A percentile compares a stretch with the other conserved stretches of the same genome.
phyloP scores from a whole-genome alignment of 495 filamentous ascomycete genomes.

The Lophiostoma macrostomum region DNA sequence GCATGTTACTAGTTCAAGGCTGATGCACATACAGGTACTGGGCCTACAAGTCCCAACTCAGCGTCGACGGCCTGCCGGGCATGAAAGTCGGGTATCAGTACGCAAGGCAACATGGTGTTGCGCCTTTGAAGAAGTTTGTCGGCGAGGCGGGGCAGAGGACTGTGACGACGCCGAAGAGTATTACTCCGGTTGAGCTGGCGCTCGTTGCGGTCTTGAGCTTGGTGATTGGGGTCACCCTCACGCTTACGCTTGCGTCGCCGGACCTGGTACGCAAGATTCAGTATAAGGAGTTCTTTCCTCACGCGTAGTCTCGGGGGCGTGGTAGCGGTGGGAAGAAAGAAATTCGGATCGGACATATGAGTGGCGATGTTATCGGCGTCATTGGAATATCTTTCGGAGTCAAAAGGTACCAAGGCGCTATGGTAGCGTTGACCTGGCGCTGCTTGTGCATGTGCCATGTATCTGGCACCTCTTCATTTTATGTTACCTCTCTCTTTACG shows the following conservation, averaged over 20 bases:
- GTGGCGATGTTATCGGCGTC: no score
- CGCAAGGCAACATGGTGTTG: constrained; percentile 44
- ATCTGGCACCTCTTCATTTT: no score
- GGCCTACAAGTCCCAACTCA: constrained; percentile 54
- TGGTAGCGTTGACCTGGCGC: no score
- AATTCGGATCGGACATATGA: no score
- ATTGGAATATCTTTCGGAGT: no score
- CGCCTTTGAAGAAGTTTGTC: constrained; percentile 51
- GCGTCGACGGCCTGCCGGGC: constrained; percentile 54
- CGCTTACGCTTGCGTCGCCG: constrained; percentile 5
- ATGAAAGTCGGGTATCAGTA: constrained; percentile 45
- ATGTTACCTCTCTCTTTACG: no score
- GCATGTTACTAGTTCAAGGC: not conserved
- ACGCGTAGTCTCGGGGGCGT: not conserved
- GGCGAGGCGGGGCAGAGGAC: constrained; percentile 30
- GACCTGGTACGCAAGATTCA: constrained; percentile 17
- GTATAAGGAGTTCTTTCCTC: constrained; percentile 14
- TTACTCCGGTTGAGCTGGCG: constrained; percentile 3
- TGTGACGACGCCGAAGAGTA: constrained; percentile 1
- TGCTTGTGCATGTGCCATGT: no score
- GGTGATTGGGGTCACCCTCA: constrained; percentile 12
- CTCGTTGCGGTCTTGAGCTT: constrained; percentile 21
- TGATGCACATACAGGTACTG: constrained; percentile 48
- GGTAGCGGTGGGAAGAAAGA: no score
- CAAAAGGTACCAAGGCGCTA: no score